Evolutionary conservation across 208 protist species (phyloP).

Genomic region (Trypanosoma cruzi): DNA sequence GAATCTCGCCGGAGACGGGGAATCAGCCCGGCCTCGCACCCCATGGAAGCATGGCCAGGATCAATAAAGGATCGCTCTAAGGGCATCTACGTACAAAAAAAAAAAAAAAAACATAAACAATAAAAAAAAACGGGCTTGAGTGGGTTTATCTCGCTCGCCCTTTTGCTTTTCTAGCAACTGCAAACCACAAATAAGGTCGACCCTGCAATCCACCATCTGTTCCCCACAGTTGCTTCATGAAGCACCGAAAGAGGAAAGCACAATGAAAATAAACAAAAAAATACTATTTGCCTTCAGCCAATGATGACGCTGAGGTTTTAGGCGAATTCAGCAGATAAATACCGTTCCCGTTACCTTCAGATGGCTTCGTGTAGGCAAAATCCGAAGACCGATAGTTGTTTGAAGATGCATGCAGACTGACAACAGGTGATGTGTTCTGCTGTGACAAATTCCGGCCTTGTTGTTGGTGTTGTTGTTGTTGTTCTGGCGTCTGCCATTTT

Average conservation of each 20-base stretch:
- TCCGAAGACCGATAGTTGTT: background rate
- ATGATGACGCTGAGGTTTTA: background rate
- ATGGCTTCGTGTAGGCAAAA: background rate
- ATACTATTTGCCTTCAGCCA: slow-evolving; percentile 4
- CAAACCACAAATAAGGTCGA: no score
- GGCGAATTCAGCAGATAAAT: background rate
- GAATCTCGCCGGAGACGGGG: slow-evolving; percentile 5
- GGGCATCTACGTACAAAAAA: slow-evolving; percentile 16
- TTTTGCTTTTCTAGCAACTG: no score
- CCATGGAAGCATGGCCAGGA: background rate
- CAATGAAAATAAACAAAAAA: slow-evolving; percentile 24
- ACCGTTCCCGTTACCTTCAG: slow-evolving; percentile 14
- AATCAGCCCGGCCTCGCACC: background rate
- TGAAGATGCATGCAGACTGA: background rate
- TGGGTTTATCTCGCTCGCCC: no score
- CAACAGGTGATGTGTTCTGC: background rate
- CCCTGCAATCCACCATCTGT: no score
- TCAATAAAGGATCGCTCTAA: slow-evolving; percentile 15
- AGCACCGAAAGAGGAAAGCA: slow-evolving; percentile 3
- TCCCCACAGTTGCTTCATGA: no score
- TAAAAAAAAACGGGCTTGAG: no score
- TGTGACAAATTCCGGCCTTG: background rate
- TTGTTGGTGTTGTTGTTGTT: background rate
- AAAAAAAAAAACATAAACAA: slow-evolving; percentile 23
- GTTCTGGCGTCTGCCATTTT: background rate